These are phyloP conservation scores for Russula dissimulans DNA, from an alignment of 768 basidiomycete genomes.

Conservation along the genomic window DNA sequence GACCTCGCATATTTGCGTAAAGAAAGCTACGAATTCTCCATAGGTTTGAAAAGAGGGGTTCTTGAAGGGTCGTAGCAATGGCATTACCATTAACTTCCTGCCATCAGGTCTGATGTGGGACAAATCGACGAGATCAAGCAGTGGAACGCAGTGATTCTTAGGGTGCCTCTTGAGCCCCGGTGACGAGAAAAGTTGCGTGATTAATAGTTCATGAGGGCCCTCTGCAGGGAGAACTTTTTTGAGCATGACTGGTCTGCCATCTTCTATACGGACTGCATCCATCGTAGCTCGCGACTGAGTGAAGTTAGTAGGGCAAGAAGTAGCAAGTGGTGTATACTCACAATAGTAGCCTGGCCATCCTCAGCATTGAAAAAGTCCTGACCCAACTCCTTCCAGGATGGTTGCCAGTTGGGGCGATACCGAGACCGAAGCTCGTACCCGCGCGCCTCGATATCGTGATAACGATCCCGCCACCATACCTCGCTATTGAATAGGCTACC, in stretches of 20 bases:
- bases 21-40: constrained; percentile 19
- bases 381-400: not conserved
- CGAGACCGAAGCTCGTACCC: constrained; percentile 12
- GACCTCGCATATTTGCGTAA: constrained; percentile 14
- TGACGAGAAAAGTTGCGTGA: constrained; percentile 2
- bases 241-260: constrained; percentile 16
- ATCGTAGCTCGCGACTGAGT: constrained; percentile 7
- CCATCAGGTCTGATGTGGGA: not conserved
- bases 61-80: constrained; percentile 14
- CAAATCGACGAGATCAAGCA: constrained; percentile 12
- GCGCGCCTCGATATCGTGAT: not conserved
- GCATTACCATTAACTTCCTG: constrained; percentile 17
- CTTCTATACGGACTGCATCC: constrained; percentile 16
- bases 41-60: constrained; percentile 17
- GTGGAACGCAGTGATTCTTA: constrained; percentile 17
- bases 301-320: not conserved
- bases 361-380: constrained; percentile 3
- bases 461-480: constrained; percentile 9
- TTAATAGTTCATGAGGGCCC: constrained; percentile 10
- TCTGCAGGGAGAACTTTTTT: constrained; percentile 16
- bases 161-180: constrained; percentile 1
- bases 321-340: not conserved
- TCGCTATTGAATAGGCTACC: constrained; percentile 6
- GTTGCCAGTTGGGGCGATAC: constrained; percentile 5
- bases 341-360: constrained; percentile 6